A percentile compares a stretch with the other conserved stretches of the same genome.
phyloP scores from a whole-genome alignment of 192 early-diverging fungal genomes.

The Podila verticillata region DNA sequence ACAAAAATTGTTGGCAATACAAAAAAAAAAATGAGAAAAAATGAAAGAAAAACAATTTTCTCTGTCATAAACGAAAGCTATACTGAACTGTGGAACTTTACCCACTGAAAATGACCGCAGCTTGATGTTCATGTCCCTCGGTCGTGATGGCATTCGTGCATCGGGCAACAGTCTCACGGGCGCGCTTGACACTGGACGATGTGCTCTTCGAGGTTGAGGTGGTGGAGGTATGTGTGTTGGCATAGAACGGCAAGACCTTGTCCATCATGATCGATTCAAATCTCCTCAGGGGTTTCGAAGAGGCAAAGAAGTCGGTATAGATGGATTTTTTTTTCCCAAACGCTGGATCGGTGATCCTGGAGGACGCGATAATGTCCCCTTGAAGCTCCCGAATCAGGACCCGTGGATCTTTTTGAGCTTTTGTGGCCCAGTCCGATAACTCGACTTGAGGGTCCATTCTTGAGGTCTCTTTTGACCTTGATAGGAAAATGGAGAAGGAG shows the following conservation, averaged over 20 bases:
- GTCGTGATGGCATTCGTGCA: constrained; percentile 25
- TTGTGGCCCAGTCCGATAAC: constrained; percentile 9
- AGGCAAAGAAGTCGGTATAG: constrained; percentile 42
- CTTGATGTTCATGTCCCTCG: constrained; percentile 27
- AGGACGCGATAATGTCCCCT: constrained; percentile 17
- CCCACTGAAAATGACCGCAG: constrained; percentile 34
- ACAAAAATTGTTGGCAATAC: background rate
- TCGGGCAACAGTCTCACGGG: constrained; percentile 21
- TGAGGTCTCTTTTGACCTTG: background rate
- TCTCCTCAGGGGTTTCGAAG: constrained; percentile 21
- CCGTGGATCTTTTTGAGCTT: constrained; percentile 6
- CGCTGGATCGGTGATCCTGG: constrained; percentile 9
- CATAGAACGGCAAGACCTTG: constrained; percentile 28
- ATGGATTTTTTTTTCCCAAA: constrained; percentile 44
- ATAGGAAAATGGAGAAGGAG: background rate
- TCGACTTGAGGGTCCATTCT: constrained; percentile 25
- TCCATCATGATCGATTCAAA: constrained; percentile 29
- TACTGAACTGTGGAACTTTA: background rate
- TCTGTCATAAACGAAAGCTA: no score
- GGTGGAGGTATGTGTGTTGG: constrained; percentile 40
- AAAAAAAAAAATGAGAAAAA: background rate
- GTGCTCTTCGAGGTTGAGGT: constrained; percentile 35
- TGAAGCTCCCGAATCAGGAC: constrained; percentile 12
- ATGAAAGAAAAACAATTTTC: background rate
- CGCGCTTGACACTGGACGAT: constrained; percentile 9